Percentiles rank a stretch among this genome's conserved stretches.
Conservation (phyloP, 2,329 filamentous ascomycete species). For the Trichoderma pleuroti region DNA sequence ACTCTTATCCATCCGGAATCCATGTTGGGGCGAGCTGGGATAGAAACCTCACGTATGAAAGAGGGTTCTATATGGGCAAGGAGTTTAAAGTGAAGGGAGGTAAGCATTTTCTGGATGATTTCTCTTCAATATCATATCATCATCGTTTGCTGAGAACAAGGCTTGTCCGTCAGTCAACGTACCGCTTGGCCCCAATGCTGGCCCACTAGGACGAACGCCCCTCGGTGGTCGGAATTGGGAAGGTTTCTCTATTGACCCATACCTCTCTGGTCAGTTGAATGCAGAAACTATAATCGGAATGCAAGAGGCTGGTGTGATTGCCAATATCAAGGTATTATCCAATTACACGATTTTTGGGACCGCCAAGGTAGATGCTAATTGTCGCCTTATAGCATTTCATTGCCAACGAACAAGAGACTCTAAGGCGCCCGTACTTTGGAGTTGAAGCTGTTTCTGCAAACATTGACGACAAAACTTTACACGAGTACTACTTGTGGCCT, state of each 20-base stretch:
- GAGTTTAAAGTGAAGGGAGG: conserved; percentile 56
- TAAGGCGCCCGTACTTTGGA: conserved; percentile 38
- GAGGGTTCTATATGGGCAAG: conserved; percentile 51
- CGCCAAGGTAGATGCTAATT: background rate
- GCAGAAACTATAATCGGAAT: conserved; percentile 72
- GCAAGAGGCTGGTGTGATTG: conserved; percentile 74
- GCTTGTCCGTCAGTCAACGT: conserved; percentile 52
- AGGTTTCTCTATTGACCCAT: conserved; percentile 67
- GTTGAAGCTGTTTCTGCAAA: conserved; percentile 57
- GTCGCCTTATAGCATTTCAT: conserved; percentile 47
- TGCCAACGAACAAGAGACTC: conserved; percentile 59
- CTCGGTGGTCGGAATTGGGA: conserved; percentile 74
- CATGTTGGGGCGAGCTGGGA: conserved; percentile 54
- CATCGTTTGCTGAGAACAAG: background rate
- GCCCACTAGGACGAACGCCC: conserved; percentile 67
- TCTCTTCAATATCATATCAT: fast-evolving
- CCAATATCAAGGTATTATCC: conserved; percentile 58
- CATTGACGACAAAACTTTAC: conserved; percentile 61
- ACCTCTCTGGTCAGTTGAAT: conserved; percentile 66
- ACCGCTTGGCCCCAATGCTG: conserved; percentile 67
- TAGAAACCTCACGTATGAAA: conserved; percentile 47
- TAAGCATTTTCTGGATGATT: conserved; percentile 35
- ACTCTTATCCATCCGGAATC: conserved; percentile 45
- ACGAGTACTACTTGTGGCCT: conserved; percentile 64
- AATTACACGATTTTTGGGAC: background rate